A percentile compares a stretch with the other conserved stretches of the same genome.
Conservation (phyloP, 2,329 filamentous ascomycete genomes). For the Mycogone perniciosa region DNA sequence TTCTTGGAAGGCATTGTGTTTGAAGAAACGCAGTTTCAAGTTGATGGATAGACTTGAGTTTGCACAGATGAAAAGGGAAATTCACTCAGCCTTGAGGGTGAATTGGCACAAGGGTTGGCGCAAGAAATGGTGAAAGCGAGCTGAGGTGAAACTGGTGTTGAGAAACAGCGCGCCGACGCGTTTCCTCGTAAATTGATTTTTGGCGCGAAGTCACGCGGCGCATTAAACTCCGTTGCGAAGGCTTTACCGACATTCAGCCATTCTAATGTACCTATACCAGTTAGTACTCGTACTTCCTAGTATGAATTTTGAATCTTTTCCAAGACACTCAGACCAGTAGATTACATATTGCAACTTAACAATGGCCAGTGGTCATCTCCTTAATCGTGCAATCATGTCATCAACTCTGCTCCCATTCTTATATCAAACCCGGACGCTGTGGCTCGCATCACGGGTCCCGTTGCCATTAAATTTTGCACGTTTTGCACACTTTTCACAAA, state of each 20-base stretch:
- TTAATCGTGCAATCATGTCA: conserved; percentile 30
- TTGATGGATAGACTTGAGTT: neutral
- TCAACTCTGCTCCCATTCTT: conserved; percentile 58
- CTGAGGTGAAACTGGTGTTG: neutral
- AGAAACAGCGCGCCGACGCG: conserved; percentile 8
- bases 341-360: neutral
- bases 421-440: conserved; percentile 61
- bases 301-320: neutral
- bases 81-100: neutral
- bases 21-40: neutral
- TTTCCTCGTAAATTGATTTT: conserved; percentile 19
- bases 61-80: neutral
- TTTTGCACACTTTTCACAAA: conserved; percentile 16
- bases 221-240: neutral
- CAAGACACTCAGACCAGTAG: neutral
- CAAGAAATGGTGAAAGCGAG: conserved; percentile 3
- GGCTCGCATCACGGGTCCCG: conserved; percentile 23
- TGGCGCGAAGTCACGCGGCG: conserved; percentile 29
- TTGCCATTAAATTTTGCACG: conserved; percentile 17
- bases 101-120: neutral
- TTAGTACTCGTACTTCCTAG: neutral
- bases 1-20: conserved; percentile 40
- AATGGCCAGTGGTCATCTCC: neutral
- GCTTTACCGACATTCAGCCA: conserved; percentile 16
- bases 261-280: neutral